Base-by-base conservation (phyloP, 176 grass and related monocot species). In the Calamus simplicifolius region DNA sequence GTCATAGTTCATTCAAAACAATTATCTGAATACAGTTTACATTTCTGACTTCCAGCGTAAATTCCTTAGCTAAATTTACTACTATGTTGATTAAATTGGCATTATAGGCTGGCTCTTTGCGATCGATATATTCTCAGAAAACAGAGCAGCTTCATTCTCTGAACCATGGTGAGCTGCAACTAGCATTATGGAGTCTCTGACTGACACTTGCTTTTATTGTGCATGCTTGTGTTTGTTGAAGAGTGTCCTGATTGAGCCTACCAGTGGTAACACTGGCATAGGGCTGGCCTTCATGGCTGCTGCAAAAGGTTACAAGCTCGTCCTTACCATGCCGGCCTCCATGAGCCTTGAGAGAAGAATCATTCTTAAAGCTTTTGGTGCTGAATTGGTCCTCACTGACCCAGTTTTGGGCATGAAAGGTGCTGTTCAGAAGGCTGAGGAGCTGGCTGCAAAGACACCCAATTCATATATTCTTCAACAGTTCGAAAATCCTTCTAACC, bases 161-260 rank as follows among this genome's bases (percentile, higher is more conserved):
- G 35, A 43, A 43, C 0, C 35, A 43, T 43, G 35, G 35, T 43
- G 35, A 12, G 12, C 35, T 43, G 35, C 35, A 43, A 13, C 35
- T 3, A 43, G 35, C 35, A 43, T 43, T 43, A 43, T 43, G 35
- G 35, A 10, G 10, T 43, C 35, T 43, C 12, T 43, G 35, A 43
- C 35, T 43, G 35, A 43, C 35, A 43, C 35, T 13, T 43, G 7
- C 35, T 43, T 43, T 43, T 43, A 43, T 43, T 43, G 35, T 43
- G 35, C 35, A 43, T 12, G 29, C 50, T 68, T 4, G 14, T 74
- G 55, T 4, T 43, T 58, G 66, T 52, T 68, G 38, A 29, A 83
- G 80, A 83, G 80, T 52, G 80, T 83, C 19, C 62, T 83, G 28
- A 83, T 83, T 72, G 80, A 83, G 74, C 80, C 80, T 29, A 83